Base-by-base conservation (phyloP, 768 basidiomycete species). In the Termitomyces sp. region DNA sequence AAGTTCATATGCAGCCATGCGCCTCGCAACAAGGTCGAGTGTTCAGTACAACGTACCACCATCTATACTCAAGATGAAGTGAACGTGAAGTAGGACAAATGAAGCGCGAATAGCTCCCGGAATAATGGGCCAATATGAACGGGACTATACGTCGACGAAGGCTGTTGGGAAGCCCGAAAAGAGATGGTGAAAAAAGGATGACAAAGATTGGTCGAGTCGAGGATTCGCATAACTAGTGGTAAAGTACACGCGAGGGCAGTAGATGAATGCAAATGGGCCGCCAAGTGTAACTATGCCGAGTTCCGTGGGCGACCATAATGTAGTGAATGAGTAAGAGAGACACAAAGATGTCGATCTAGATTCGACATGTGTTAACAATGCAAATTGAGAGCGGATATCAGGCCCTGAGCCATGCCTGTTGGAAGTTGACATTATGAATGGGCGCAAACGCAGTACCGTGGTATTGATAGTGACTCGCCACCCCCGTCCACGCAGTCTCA, bases 81-180 rank as follows among this genome's bases (percentile, higher is more conserved):
- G n/a, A n/a, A n/a, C n/a, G n/a, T n/a, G n/a, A n/a, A n/a, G n/a
- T n/a, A n/a, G n/a, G n/a, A n/a, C n/a, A n/a, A 49, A 62, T 39
- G 75, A 71, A 68, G 65, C 69, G 66, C 61, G 70, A 58, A 58
- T 62, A 62, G 69, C 64, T 67, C 65, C 58, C 63, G 63, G 58
- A 58, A 57, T 57, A 63, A 57, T 64, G 55, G 65, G 67, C 67
- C 68, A 70, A 68, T 67, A 68, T 62, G 72, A 81, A 84, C 83
- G 76, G 82, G 80, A 84, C 82, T 82, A 85, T 84, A 84, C 79
- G 83, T 84, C 83, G 70, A 81, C 71, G 39, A 37, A 69, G 73
- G 71, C n/a, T 68, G 60, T 66, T 67, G 70, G 68, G 65, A 63
- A 65, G 66, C 66, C 70, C 70, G 67, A 66, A 57, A 70, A 66